These are phyloP conservation scores for Stachybotrys chartarum DNA, from an alignment of 2,329 filamentous ascomycete genomes.

Conservation along the genomic window DNA sequence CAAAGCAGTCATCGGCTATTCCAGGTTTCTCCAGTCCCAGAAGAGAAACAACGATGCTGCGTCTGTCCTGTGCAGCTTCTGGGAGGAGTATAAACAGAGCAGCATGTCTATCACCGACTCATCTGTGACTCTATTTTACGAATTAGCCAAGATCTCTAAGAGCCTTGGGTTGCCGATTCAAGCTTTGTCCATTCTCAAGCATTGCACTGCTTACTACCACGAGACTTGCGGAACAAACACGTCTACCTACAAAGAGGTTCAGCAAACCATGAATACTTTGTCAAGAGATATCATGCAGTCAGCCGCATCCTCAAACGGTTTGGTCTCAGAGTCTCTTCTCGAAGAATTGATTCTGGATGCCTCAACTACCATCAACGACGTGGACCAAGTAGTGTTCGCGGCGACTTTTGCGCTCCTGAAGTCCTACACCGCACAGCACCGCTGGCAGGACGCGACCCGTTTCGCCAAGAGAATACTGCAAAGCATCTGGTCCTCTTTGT, in stretches of 20 bases:
- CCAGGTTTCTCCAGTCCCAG: conserved; percentile 36
- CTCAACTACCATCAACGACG: conserved; percentile 25
- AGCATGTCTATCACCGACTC: conserved; percentile 30
- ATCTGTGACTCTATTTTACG: conserved; percentile 24
- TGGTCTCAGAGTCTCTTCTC: conserved; percentile 31
- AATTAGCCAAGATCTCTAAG: conserved; percentile 37
- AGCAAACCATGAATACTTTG: conserved; percentile 32
- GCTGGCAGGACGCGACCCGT: conserved; percentile 37
- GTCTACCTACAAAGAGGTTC: conserved; percentile 30
- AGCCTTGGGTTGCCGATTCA: conserved; percentile 33
- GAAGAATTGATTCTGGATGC: conserved; percentile 36
- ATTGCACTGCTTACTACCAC: conserved; percentile 25
- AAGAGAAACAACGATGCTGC: conserved; percentile 36
- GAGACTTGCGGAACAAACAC: conserved; percentile 25
- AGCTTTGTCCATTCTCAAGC: conserved; percentile 40
- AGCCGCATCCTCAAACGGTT: conserved; percentile 17
- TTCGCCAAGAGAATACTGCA: conserved; percentile 37
- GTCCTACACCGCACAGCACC: conserved; percentile 35
- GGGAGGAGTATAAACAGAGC: conserved; percentile 40
- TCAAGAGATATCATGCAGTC: conserved; percentile 32
- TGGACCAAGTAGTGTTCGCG: conserved; percentile 31
- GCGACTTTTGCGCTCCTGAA: conserved; percentile 30
- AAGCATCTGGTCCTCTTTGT: conserved; percentile 37
- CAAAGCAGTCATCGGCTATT: conserved; percentile 35
- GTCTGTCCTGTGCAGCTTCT: conserved; percentile 35